A percentile compares a stretch with the other conserved stretches of the same genome.
phyloP scores from a whole-genome alignment of 2,329 filamentous ascomycete genomes.

The Pseudogymnoascus sp. region DNA sequence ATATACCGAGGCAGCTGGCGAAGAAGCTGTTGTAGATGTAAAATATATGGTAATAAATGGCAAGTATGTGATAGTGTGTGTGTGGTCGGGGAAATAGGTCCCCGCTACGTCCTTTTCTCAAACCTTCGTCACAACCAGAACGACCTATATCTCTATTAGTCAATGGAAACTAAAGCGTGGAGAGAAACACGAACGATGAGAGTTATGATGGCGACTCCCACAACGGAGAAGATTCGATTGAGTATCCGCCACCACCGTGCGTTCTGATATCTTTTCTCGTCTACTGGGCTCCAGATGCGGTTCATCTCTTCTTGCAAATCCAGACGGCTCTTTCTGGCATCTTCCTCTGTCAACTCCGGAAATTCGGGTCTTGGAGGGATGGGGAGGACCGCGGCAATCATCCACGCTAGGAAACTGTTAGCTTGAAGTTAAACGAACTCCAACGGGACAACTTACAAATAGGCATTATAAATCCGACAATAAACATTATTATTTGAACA shows the following conservation, averaged over 20 bases:
- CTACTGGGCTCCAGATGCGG: slow-evolving; percentile 23
- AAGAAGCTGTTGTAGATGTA: neutral
- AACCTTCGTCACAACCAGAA: neutral
- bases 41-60: slow-evolving; percentile 2
- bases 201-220: slow-evolving; percentile 47
- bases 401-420: slow-evolving; percentile 53
- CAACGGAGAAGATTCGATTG: slow-evolving; percentile 51
- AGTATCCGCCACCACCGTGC: slow-evolving; percentile 58
- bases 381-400: slow-evolving; percentile 67
- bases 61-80: neutral
- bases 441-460: slow-evolving; percentile 43
- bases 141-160: neutral
- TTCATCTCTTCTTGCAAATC: slow-evolving; percentile 21
- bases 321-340: slow-evolving; percentile 22
- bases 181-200: slow-evolving; percentile 35
- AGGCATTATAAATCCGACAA: slow-evolving; percentile 69
- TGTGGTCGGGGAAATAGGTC: neutral
- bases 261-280: slow-evolving; percentile 38
- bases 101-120: neutral
- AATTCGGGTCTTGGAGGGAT: slow-evolving; percentile 51
- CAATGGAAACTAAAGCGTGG: neutral
- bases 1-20: neutral
- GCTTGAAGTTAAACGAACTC: slow-evolving; percentile 13
- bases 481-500: slow-evolving; percentile 66
- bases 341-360: slow-evolving; percentile 41